phyloP scores from a whole-genome alignment of 2,329 filamentous ascomycete species.

The Sclerotinia spermophila region DNA sequence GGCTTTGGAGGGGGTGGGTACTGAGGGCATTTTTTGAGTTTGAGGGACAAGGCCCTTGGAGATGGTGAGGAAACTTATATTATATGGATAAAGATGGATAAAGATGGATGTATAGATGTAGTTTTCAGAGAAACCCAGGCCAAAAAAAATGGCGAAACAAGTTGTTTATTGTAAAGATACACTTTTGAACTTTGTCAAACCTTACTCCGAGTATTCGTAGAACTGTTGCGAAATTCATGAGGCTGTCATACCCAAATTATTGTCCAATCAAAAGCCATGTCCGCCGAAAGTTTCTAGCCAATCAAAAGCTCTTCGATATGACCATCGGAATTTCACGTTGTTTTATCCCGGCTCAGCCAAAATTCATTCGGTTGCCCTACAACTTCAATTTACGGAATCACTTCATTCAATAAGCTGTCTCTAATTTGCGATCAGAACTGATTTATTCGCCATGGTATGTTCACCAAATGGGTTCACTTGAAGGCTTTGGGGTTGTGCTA shows the following conservation, averaged over 20 bases:
- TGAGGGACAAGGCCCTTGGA: neutral
- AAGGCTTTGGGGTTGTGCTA: neutral
- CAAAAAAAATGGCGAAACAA: neutral
- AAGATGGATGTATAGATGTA: neutral
- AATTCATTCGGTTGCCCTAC: constrained; percentile 12
- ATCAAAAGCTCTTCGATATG: constrained; percentile 14
- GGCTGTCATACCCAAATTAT: neutral
- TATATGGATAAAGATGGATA: neutral
- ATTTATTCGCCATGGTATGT: constrained; percentile 18
- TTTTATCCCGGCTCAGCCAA: constrained; percentile 16
- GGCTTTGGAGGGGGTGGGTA: constrained; percentile 51
- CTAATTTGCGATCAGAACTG: constrained; percentile 9
- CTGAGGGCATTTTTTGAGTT: constrained; percentile 38
- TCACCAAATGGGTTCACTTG: too few species aligned
- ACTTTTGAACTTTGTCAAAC: neutral
- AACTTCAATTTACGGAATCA: constrained; percentile 13
- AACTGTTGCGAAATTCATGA: constrained; percentile 1
- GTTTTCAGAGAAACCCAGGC: neutral
- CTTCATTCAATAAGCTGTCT: constrained; percentile 10
- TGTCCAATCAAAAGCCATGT: neutral
- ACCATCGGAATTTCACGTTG: constrained; percentile 18
- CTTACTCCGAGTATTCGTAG: too few species aligned
- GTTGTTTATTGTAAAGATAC: neutral
- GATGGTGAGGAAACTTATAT: neutral
- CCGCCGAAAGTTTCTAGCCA: neutral